A percentile compares a stretch with the other conserved stretches of the same genome.
Evolutionary conservation across 2,329 filamentous ascomycete species (phyloP).

Genomic region (Pleoardoris graminearum): DNA sequence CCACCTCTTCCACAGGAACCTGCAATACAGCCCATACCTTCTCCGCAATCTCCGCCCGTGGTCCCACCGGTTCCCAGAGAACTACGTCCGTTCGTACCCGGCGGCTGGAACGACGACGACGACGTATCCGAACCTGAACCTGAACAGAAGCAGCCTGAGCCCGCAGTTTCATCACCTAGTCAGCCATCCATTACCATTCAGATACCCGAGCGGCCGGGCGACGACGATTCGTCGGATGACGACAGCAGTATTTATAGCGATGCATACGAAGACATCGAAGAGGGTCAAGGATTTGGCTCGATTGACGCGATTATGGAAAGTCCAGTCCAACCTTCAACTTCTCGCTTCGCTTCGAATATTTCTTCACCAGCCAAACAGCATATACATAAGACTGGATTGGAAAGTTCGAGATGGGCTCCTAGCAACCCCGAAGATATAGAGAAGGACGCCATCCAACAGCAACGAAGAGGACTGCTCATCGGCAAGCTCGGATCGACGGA

Average conservation of each 20-base stretch:
- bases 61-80: constrained; percentile 17
- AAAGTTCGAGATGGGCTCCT: constrained; percentile 31
- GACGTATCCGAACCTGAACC: constrained; percentile 27
- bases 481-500: constrained; percentile 36
- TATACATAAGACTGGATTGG: constrained; percentile 18
- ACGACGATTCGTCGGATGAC: constrained; percentile 40
- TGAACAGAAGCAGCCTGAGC: neutral
- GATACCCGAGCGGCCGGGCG: constrained; percentile 9
- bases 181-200: constrained; percentile 1
- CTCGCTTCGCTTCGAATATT: constrained; percentile 4
- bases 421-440: constrained; percentile 14
- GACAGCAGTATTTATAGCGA: constrained; percentile 69
- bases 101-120: constrained; percentile 37
- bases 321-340: constrained; percentile 48
- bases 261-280: constrained; percentile 72
- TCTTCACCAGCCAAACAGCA: neutral
- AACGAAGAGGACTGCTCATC: constrained; percentile 55
- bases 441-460: constrained; percentile 1
- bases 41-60: neutral
- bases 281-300: constrained; percentile 71
- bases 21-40: neutral
- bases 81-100: constrained; percentile 33
- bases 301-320: constrained; percentile 72
- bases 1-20: constrained; percentile 30
- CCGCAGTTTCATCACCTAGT: neutral